A percentile compares a stretch with the other conserved stretches of the same genome.
Conservation (phyloP, 192 early-diverging fungal genomes). For the Gamsiella multidivaricata region DNA sequence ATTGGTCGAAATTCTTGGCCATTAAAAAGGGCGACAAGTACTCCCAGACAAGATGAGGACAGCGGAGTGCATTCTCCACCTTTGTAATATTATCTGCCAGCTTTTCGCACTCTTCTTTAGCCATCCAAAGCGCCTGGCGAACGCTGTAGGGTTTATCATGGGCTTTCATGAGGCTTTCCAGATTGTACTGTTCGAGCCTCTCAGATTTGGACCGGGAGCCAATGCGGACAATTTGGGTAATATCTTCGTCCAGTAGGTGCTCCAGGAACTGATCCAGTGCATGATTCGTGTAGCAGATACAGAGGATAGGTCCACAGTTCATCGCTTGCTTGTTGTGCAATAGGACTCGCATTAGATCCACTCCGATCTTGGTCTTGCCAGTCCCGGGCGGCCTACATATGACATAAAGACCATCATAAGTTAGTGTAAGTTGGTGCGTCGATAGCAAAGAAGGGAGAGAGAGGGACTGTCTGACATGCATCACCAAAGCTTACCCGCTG, state of each 20-base stretch:
- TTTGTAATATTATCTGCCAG: conserved; percentile 12
- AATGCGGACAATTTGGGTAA: conserved; percentile 59
- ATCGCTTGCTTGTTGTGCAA: conserved; percentile 33
- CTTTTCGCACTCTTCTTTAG: neutral
- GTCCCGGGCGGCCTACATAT: conserved; percentile 61
- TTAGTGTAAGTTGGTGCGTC: too few relatives aligned
- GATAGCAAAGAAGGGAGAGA: too few relatives aligned
- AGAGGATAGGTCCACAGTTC: conserved; percentile 57
- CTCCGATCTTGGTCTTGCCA: conserved; percentile 64
- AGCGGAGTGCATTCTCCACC: conserved; percentile 19
- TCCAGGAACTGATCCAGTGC: conserved; percentile 72
- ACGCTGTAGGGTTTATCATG: conserved; percentile 23
- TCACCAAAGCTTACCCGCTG: conserved; percentile 64
- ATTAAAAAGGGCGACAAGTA: conserved; percentile 14
- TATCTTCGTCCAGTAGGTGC: conserved; percentile 56
- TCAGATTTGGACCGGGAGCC: conserved; percentile 55
- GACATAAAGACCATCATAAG: neutral
- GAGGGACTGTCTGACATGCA: too few relatives aligned
- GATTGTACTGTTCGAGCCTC: conserved; percentile 27
- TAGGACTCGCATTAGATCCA: conserved; percentile 59
- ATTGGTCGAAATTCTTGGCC: conserved; percentile 2
- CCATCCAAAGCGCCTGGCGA: conserved; percentile 3
- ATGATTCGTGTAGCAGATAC: conserved; percentile 71
- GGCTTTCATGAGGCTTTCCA: conserved; percentile 21
- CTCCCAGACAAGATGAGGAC: conserved; percentile 15